Conservation (phyloP, 2,329 filamentous ascomycete genomes). For the Aspergillus luchuensis region DNA sequence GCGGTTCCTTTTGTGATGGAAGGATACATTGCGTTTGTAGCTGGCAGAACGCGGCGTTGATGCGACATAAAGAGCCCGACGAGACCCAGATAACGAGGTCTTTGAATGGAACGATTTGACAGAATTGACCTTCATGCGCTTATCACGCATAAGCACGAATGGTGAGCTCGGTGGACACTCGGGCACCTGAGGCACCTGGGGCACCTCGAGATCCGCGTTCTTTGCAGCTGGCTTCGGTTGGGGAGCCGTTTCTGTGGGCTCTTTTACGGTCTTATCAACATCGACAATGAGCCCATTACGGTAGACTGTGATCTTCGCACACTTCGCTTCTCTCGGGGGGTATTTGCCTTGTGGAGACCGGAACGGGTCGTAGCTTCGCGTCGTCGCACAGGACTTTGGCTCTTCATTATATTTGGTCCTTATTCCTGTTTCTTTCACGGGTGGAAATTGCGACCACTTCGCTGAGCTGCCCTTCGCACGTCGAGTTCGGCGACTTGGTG, state of each 20-base stretch:
- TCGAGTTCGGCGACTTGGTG: constrained; percentile 28
- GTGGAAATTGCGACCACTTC: constrained; percentile 27
- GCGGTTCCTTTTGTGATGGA: constrained; percentile 56
- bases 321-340: constrained; percentile 52
- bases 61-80: constrained; percentile 39
- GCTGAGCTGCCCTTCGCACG: constrained; percentile 18
- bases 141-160: constrained; percentile 36
- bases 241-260: constrained; percentile 14
- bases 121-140: constrained; percentile 35
- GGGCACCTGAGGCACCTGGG: constrained; percentile 1
- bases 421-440: constrained; percentile 55
- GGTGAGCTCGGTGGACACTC: constrained; percentile 28
- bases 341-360: constrained; percentile 65
- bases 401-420: constrained; percentile 53
- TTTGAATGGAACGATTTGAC: constrained; percentile 47
- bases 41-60: constrained; percentile 50
- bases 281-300: constrained; percentile 40
- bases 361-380: constrained; percentile 81
- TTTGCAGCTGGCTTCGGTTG: constrained; percentile 25
- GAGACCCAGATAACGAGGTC: constrained; percentile 52
- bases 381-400: constrained; percentile 44
- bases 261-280: constrained; percentile 10
- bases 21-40: constrained; percentile 65
- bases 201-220: constrained; percentile 14
- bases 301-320: constrained; percentile 70